Base-by-base conservation (phyloP, 768 basidiomycete genomes). In the Russula compacta region DNA sequence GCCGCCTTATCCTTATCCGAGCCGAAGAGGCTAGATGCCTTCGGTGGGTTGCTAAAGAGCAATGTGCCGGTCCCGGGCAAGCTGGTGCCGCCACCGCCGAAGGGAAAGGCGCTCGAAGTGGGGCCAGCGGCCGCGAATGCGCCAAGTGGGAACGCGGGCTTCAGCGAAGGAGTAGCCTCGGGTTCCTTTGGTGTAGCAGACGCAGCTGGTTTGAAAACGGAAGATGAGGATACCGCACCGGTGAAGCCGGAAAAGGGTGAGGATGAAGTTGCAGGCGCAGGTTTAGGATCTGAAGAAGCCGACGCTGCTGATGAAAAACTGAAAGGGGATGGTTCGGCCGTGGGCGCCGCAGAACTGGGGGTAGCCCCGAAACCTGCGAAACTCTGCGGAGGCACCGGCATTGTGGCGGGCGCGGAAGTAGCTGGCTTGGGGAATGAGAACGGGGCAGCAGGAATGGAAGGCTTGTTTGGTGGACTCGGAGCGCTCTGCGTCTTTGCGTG, bases 311-410 rank as follows among this genome's bases (percentile, higher is more conserved):
- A 55, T 38, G 49, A 39, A 32, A 60, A 56, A 10, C 24, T 43
- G 39, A 65, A 62, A 49, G 66, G 15, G 69, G 69, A 47, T 65
- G 64, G n/a, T 53, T 54, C 39, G 63, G 44, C 29, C 64, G 29
- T 38, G 63, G 40, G 49, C 12, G 44, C 50, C 36, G 44, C 62
- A 46, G 72, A 72, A 36, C 69, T 63, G 53, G 71, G 12, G 35
- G 51, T 67, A 53, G 77, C 72, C 1, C 53, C 65, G 58, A 78
- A 74, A 7, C 73, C 73, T 44, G 70, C 21, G 56, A 79, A 80
- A 54, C 70, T 66, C 15, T 70, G 40, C 1, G 78, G 77, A 38
- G 77, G 74, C 38, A 75, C 73, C 19, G 79, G 73, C 69, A 73
- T 73, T 11, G 69, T 36, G 33, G 67, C 17, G 9, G 64, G 29